Percentiles rank a stretch among this genome's conserved stretches.
These are phyloP conservation scores for Geum urbanum DNA, from an alignment of 306 rosid species.

Conservation along the genomic window DNA sequence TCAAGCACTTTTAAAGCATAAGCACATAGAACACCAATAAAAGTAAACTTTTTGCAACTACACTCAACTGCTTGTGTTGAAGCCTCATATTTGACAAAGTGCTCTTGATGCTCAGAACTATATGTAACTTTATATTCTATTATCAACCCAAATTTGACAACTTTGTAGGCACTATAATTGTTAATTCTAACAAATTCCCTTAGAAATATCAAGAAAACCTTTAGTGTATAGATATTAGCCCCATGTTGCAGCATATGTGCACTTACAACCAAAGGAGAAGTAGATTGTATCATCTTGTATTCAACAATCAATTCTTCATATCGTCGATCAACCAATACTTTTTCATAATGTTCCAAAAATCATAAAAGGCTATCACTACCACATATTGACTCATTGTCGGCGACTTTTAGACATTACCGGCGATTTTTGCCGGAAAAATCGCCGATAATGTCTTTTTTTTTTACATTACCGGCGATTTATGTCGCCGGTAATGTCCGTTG, in stretches of 20 bases:
- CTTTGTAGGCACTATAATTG: neutral
- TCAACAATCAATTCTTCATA: neutral
- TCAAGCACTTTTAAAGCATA: neutral
- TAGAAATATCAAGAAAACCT: neutral
- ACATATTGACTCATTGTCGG: no score
- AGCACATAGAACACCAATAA: neutral
- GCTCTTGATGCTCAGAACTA: neutral
- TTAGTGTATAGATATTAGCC: neutral
- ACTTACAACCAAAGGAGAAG: neutral
- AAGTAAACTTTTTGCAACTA: neutral
- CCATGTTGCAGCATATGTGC: neutral
- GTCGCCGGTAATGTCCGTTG: no score
- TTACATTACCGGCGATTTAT: no score
- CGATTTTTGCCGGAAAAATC: no score
- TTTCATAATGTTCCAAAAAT: neutral
- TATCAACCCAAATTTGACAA: neutral
- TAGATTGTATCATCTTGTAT: neutral
- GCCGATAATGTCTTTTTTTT: no score
- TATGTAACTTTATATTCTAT: neutral
- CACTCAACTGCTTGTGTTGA: neutral
- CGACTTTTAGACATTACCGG: no score
- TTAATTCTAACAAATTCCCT: neutral
- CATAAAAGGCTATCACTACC: neutral
- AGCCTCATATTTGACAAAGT: neutral
- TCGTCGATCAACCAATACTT: conserved; percentile 1